These are phyloP conservation scores for Ramichloridium luteum DNA, from an alignment of 2,329 filamentous ascomycete species.

Conservation along the genomic window DNA sequence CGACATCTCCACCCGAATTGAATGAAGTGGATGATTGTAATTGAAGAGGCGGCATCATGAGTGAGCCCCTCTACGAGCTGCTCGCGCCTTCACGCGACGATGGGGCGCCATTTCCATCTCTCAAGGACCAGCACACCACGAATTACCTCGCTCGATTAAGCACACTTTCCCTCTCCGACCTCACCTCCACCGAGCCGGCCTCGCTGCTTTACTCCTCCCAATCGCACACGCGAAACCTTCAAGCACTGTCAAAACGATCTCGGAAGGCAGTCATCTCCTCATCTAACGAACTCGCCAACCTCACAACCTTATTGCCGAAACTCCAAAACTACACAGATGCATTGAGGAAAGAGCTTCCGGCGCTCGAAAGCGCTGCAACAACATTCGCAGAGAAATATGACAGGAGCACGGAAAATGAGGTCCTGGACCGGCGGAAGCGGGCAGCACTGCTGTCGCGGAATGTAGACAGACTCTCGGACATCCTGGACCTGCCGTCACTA, in stretches of 20 bases:
- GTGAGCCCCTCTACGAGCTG: conserved; percentile 62
- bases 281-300: conserved; percentile 60
- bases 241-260: conserved; percentile 78
- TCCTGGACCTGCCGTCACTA: conserved; percentile 78
- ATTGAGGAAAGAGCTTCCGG: conserved; percentile 61
- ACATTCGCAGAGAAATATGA: conserved; percentile 74
- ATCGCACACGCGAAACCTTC: conserved; percentile 67
- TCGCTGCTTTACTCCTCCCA: conserved; percentile 71
- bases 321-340: conserved; percentile 54
- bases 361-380: conserved; percentile 65
- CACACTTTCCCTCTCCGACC: conserved; percentile 59
- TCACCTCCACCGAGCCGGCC: conserved; percentile 64
- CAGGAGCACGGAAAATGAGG: conserved; percentile 48
- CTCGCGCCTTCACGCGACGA: conserved; percentile 49
- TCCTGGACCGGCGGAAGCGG: conserved; percentile 62
- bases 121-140: conserved; percentile 45
- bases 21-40: no score
- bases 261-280: conserved; percentile 76
- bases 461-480: conserved; percentile 76
- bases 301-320: conserved; percentile 58
- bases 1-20: no score
- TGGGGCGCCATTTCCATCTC: conserved; percentile 27
- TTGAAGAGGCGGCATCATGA: conserved; percentile 9
- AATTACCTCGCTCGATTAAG: conserved; percentile 68
- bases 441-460: conserved; percentile 75